phyloP scores from a whole-genome alignment of 2,329 filamentous ascomycete species.

The Lasiodiplodia citricola region DNA sequence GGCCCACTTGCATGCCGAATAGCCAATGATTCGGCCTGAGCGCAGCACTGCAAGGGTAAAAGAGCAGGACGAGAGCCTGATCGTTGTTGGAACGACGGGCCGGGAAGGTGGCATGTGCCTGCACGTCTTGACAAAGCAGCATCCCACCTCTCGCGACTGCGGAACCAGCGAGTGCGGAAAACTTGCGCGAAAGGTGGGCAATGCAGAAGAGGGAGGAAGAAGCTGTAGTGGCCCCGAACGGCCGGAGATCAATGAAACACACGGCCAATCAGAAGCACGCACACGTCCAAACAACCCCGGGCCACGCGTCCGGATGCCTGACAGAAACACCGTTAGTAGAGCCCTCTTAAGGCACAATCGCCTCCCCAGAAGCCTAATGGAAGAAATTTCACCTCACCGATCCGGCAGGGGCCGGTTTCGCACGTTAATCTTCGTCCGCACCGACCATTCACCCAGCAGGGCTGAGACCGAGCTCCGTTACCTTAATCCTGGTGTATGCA shows the following conservation, averaged over 20 bases:
- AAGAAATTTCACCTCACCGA: neutral
- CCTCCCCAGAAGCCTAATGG: neutral
- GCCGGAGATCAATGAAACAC: conserved; percentile 10
- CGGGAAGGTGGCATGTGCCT: neutral
- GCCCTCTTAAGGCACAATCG: neutral
- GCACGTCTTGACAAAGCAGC: neutral
- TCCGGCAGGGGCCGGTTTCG: neutral
- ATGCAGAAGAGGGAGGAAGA: neutral
- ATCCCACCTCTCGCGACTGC: neutral
- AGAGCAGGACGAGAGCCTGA: neutral
- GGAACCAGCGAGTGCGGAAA: neutral
- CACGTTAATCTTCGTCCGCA: neutral
- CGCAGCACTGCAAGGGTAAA: neutral
- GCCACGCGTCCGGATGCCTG: conserved; percentile 22
- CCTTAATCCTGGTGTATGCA: neutral
- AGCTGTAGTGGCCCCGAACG: neutral
- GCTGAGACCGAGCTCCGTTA: neutral
- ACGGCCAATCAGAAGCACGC: neutral
- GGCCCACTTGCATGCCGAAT: conserved; percentile 3
- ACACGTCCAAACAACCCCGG: neutral
- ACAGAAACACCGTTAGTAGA: neutral
- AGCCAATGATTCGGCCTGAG: neutral
- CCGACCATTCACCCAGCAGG: neutral
- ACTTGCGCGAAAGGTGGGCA: neutral
- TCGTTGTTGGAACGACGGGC: conserved; percentile 7